Conservation (phyloP, 2,329 filamentous ascomycete genomes). For the Botrytis sinoallii region DNA sequence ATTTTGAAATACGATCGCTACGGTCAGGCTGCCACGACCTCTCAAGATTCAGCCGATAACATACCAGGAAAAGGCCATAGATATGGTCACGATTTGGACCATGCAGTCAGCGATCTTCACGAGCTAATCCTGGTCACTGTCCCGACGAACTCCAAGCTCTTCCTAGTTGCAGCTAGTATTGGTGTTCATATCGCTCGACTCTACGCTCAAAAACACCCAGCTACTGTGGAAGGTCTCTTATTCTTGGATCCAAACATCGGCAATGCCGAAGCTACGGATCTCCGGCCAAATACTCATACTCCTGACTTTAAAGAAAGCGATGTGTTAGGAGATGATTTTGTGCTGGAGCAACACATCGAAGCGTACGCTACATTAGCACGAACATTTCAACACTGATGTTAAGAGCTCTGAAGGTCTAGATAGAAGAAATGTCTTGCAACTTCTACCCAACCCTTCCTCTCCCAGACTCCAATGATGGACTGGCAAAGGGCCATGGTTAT, state of each 20-base stretch:
- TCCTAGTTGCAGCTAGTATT: neutral
- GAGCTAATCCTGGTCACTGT: neutral
- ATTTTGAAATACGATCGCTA: neutral
- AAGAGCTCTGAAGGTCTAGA: neutral
- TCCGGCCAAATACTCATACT: neutral
- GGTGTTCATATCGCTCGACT: neutral
- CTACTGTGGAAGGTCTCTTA: neutral
- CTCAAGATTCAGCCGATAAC: neutral
- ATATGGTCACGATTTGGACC: neutral
- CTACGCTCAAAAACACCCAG: neutral
- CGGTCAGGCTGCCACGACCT: neutral
- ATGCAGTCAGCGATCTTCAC: neutral
- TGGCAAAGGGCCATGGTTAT: neutral
- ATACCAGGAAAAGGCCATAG: neutral
- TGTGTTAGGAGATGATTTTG: neutral
- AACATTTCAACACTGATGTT: neutral
- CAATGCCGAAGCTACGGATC: neutral
- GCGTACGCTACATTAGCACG: neutral
- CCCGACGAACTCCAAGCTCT: neutral
- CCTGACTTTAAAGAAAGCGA: neutral
- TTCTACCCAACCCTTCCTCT: neutral
- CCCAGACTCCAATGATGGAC: neutral
- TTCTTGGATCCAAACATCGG: neutral
- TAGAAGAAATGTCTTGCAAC: neutral
- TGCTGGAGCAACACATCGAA: neutral